Evolutionary conservation across 345 rosid species (phyloP), one percentile per base, ranked within the genome.

Genomic region (Brassica carinata): DNA sequence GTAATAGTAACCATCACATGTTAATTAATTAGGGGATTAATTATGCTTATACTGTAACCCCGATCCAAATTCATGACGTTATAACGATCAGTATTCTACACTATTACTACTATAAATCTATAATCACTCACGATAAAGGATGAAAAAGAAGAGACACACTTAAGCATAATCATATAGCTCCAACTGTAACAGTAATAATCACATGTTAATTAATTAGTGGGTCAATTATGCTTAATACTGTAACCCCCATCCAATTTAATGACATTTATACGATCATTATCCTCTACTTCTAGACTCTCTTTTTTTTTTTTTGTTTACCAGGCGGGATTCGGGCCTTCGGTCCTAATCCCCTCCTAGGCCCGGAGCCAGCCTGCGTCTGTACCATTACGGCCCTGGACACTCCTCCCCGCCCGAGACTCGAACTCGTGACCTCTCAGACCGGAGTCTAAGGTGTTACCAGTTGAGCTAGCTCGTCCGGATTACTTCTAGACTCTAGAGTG

Each of bases 41-140:
- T 64, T 64, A 74, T 74, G 75, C 14, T 63, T 51, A 53, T 64
- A 63, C 67, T 74, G 75, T 80, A 80, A 74, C 79, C 76, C 70
- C 72, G 31, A 80, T 72, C 15, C 10, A 73, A 45, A 61, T 59
- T 15, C 62, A 62, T 74, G 77, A 15, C 69, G 23, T 48, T 58
- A 18, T 65, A 74, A 74, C 40, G 23, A 79, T 74, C 75, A 74
- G 23, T 67, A 64, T 7, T 59, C 63, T 79, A 71, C 33, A 27
- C 51, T 43, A 43, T 3, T 43, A 43, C 51, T 43, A 10, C 51
- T 43, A 43, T 43, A 3, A 43, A 4, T 43, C 51, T 10, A 43
- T 43, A 10, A 43, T 43, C 14, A 43, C 51, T 43, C 51, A 10
- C 51, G 5, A 43, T 3, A 43, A 2, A 43, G 51, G 9, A 36